Base-by-base conservation (phyloP, 1,139 yeast species). In the Blastobotrys ciferrii region DNA sequence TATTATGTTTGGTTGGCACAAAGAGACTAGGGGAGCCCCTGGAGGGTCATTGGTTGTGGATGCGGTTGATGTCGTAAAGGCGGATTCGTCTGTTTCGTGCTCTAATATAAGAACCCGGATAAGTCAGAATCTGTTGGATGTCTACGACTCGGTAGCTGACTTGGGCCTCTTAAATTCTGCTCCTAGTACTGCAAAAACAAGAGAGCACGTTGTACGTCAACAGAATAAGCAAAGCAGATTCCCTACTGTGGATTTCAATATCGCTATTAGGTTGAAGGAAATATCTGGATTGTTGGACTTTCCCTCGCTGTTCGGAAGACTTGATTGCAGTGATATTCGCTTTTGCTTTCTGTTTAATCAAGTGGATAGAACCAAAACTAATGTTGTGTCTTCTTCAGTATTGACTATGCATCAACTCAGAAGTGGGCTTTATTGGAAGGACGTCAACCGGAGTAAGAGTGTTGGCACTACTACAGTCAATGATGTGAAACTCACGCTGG, bases 81-180 rank as follows among this genome's bases (percentile, higher is more conserved):
- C 56, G 13, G 64, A 61, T 38, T 42, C 53, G 4, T 46, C 57
- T 1, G 23, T 60, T 15, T 48, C 57, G 5, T 60, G 60, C 36
- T 47, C 54, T 13, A 53, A 53, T 32, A 50, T 58, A 14, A 47
- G 65, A 36, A 50, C 58, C 25, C 50, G 58, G 11, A 17, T 58
- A 13, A 61, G 64, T 32, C 43, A 52, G 20, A 37, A 51, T 5
- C 44, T 59, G 12, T 39, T 59, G 11, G 55, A 51, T 9, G 57
- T 58, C 1, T 47, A 45, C 31, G 55, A 47, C 4, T 43, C 45
- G 18, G 20, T 53, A 19, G 37, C 31, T 25, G 45, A 39, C 17
- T 20, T 39, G 25, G 30, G 15, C 19, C n/a, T 17, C 9, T 13
- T 36, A 14, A 36, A 19, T 18, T 6, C 11, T 17, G 5, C 40